Base-by-base conservation (phyloP, 805 yeast species). In the Zygosaccharomyces lentus region DNA sequence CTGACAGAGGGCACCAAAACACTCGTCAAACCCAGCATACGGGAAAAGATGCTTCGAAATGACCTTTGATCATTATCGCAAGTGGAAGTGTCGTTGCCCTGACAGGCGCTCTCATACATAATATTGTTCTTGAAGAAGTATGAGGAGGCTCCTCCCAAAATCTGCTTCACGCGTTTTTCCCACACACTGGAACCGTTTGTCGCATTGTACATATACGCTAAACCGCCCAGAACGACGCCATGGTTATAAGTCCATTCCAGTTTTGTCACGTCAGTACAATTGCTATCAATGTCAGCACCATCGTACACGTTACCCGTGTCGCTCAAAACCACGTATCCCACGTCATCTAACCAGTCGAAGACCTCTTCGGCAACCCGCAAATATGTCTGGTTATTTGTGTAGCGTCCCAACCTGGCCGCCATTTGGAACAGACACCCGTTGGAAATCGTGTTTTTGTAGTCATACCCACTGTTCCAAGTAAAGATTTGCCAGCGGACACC, bases 41-140 rank as follows among this genome's bases (percentile, higher is more conserved):
- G 74, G 3, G 87, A 70, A 54, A 81, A 78, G 41, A 84, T 73
- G n/a, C 87, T 78, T 52, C 81, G 78, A 71, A 85, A 85, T 12
- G 87, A 75, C 53, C 90, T 69, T 69, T 85, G 90, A 72, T 85
- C 93, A 45, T 74, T 82, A 63, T 84, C 81, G 69, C 93, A 85
- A 6, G 69, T 63, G 4, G 44, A 37, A 7, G 68, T 62, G 13
- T 45, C 46, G 15, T 43, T 41, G 2, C 61, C 55, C 51, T 80
- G 81, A 68, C 93, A 85, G 4, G 82, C 73, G 40, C 69, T 63
- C 65, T 85, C 93, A 48, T 71, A 74, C 75, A 84, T 75, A 57
- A 84, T 71, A 15, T 69, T 64, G 51, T 65, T 60, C 35, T 70
- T 59, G 57, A 79, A 73, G 64, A 82, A 82, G 45, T 74, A 77